Evolutionary conservation across 805 yeast genomes (phyloP).

Genomic region (Cyberlindnera mycetangii): DNA sequence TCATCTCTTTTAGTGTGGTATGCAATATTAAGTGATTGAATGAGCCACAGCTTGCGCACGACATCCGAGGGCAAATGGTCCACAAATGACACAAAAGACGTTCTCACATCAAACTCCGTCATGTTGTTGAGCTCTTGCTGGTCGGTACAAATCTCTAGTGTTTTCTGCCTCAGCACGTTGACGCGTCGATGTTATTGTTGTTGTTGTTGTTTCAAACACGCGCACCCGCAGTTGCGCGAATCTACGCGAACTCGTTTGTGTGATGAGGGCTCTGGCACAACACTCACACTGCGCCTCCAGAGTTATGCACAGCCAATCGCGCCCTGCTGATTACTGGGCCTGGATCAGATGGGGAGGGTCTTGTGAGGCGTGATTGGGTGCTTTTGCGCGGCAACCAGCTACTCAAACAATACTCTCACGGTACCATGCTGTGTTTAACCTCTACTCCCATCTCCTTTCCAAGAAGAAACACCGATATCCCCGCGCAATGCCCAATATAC

Average conservation of each 20-base stretch:
- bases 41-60: constrained; percentile 39
- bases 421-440: no score
- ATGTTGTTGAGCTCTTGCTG: neutral
- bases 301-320: constrained; percentile 21
- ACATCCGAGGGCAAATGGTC: constrained; percentile 44
- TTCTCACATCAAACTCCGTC: constrained; percentile 33
- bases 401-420: no score
- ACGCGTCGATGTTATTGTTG: constrained; percentile 3
- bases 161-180: neutral
- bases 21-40: constrained; percentile 34
- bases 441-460: no score
- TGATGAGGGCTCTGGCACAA: constrained; percentile 3
- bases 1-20: constrained; percentile 18
- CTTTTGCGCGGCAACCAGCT: no score
- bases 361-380: neutral
- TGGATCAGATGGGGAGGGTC: neutral
- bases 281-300: neutral
- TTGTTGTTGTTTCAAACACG: neutral
- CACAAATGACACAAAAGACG: constrained; percentile 35
- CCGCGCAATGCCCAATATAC: neutral
- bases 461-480: neutral
- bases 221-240: neutral
- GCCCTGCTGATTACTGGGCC: constrained; percentile 11
- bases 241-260: constrained; percentile 4
- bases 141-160: neutral